Evolutionary conservation across 306 rosid genomes (phyloP).

Genomic region (Quercus gilva): DNA sequence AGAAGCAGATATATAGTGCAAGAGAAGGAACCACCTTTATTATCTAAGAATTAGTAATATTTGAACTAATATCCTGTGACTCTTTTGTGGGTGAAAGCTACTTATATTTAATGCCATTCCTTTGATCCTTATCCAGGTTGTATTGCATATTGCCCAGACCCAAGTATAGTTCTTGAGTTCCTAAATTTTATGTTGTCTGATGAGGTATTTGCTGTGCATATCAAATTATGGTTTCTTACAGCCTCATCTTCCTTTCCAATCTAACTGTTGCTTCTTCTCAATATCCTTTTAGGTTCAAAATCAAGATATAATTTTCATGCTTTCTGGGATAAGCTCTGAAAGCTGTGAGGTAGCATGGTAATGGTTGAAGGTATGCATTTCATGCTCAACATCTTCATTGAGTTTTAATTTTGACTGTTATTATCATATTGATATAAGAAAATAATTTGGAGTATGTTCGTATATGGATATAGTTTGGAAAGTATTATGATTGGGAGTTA

Average conservation of each 20-base stretch:
- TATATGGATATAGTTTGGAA: neutral
- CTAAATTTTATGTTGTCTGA: conserved; percentile 44
- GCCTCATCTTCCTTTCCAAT: conserved; percentile 10
- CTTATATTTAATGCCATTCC: neutral
- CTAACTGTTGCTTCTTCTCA: neutral
- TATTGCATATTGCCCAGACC: conserved; percentile 51
- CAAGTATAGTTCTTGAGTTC: conserved; percentile 41
- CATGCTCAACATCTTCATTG: neutral
- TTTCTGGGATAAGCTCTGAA: conserved; percentile 41
- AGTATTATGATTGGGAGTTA: too few species aligned
- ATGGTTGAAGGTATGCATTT: conserved; percentile 58
- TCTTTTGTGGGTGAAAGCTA: conserved; percentile 31
- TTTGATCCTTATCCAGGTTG: conserved; percentile 31
- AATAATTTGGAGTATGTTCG: neutral
- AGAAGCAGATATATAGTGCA: conserved; percentile 42
- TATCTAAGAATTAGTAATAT: conserved; percentile 21
- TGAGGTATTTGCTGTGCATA: conserved; percentile 29
- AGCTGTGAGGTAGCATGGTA: conserved; percentile 43
- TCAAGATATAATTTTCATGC: conserved; percentile 46
- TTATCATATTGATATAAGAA: neutral
- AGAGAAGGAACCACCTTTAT: conserved; percentile 44
- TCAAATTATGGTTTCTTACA: neutral
- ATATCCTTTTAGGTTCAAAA: conserved; percentile 41
- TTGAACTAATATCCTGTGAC: neutral
- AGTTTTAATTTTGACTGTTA: neutral